Base-by-base conservation (phyloP, 345 rosid species). In the Eutrema japonicum region DNA sequence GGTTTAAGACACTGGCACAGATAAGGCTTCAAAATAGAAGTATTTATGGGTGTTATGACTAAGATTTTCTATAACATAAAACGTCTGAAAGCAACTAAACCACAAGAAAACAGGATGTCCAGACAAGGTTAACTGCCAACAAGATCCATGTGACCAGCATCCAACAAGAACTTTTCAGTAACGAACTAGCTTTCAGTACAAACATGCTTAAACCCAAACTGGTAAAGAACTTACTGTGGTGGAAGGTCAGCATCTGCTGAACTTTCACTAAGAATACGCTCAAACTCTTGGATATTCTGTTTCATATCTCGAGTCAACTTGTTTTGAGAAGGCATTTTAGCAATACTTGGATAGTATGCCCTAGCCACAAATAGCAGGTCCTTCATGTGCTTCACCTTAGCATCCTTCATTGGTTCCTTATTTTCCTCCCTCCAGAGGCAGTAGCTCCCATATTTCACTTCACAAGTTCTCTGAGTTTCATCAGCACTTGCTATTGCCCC, bases 261-360 rank as follows among this genome's bases (percentile, higher is more conserved):
- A 77, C 92, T 81, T 82, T 88, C 98, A 80, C 96, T 95, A 60
- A 95, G 84, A 78, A 95, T 70, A 33, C 82, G 91, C 89, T 95
- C 99, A 50, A 95, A 68, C 61, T 92, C 98, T 88, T 92, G 99
- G 78, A 95, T 95, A 73, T 85, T 92, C 79, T 85, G 97, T 81
- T 64, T 90, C 84, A 95, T 42, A 81, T 89, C 99, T 60, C 76
- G 88, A 69, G 98, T 78, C 69, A 95, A 80, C 73, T 79, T 84
- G 79, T 67, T 83, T 75, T 90, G 92, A 53, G 83, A 74, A 75
- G 90, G 96, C 78, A 92, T 85, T 77, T 95, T 95, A 42, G 99
- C 98, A 82, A 95, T 84, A 65, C 82, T 95, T 43, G 99, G 98
- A 79, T 79, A 95, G 83, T 95, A 95, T 77, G 99, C 89, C 77